These are phyloP conservation scores for Cyberlindnera americana DNA, from an alignment of 805 yeast genomes.

Conservation along the genomic window DNA sequence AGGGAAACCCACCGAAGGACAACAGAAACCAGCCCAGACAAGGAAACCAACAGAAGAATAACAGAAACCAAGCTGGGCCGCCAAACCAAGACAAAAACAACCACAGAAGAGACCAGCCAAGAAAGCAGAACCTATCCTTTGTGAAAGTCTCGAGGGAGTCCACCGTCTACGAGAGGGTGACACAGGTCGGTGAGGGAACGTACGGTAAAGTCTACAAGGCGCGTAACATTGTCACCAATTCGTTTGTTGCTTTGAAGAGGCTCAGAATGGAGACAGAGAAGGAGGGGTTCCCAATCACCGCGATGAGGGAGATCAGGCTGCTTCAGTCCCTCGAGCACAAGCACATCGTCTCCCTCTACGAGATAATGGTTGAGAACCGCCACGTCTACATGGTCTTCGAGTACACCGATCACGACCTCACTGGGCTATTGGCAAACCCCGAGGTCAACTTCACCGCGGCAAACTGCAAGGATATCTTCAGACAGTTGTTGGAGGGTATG, in stretches of 20 bases:
- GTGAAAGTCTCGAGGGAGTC: conserved; percentile 24
- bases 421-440: conserved; percentile 81
- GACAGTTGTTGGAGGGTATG: conserved; percentile 65
- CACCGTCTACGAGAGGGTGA: conserved; percentile 56
- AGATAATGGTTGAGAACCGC: conserved; percentile 79
- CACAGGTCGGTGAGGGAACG: conserved; percentile 98
- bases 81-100: conserved; percentile 2
- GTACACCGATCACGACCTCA: conserved; percentile 88
- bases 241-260: conserved; percentile 81
- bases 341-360: conserved; percentile 76
- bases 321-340: conserved; percentile 79
- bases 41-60: too few relatives aligned
- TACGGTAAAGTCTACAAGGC: conserved; percentile 96
- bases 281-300: conserved; percentile 96
- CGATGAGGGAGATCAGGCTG: conserved; percentile 84
- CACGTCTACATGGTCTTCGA: conserved; percentile 88
- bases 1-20: conserved; percentile 15
- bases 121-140: conserved; percentile 16
- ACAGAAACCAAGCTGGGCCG: not conserved
- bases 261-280: conserved; percentile 81
- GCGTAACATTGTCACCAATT: conserved; percentile 59
- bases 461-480: conserved; percentile 63
- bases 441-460: conserved; percentile 57
- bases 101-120: not conserved
- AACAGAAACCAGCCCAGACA: conserved; percentile 1